Conservation (phyloP, 768 basidiomycete species). For the Paxillus rubicundulus region DNA sequence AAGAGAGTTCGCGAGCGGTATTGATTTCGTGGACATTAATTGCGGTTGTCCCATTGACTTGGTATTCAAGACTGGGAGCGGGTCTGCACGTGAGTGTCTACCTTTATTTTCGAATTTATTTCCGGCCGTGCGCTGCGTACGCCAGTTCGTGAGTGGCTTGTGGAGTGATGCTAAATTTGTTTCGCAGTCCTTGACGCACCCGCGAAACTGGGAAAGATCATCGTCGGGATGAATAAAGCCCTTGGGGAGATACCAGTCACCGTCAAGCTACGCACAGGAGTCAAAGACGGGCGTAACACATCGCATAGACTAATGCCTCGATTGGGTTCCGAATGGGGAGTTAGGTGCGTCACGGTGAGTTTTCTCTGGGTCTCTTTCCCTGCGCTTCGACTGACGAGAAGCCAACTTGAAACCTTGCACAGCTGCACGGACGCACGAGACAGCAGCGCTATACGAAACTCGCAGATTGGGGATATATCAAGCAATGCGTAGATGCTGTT, state of each 20-base stretch:
- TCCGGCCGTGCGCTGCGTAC: neutral
- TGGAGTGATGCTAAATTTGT: neutral
- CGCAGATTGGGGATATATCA: conserved; percentile 95
- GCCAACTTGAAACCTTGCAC: neutral
- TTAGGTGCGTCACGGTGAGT: conserved; percentile 44
- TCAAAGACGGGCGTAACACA: conserved; percentile 83
- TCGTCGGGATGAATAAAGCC: conserved; percentile 88
- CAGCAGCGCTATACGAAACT: conserved; percentile 92
- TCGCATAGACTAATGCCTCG: conserved; percentile 91
- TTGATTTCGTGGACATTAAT: conserved; percentile 95
- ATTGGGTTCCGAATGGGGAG: conserved; percentile 51
- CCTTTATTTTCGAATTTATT: neutral
- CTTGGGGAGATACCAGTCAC: conserved; percentile 91
- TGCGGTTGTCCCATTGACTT: conserved; percentile 98
- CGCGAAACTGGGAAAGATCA: conserved; percentile 78
- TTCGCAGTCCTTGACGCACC: conserved; percentile 76
- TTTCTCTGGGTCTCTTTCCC: neutral
- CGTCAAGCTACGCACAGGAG: conserved; percentile 88
- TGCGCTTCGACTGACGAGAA: neutral
- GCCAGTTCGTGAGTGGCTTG: no score
- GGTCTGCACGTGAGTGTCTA: conserved; percentile 73
- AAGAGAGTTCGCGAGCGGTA: conserved; percentile 56
- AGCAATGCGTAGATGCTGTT: conserved; percentile 78
- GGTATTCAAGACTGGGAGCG: conserved; percentile 88
- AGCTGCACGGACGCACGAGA: conserved; percentile 95